Evolutionary conservation across 495 filamentous ascomycete genomes (phyloP).

Genomic region (Wilcoxina mikolae): DNA sequence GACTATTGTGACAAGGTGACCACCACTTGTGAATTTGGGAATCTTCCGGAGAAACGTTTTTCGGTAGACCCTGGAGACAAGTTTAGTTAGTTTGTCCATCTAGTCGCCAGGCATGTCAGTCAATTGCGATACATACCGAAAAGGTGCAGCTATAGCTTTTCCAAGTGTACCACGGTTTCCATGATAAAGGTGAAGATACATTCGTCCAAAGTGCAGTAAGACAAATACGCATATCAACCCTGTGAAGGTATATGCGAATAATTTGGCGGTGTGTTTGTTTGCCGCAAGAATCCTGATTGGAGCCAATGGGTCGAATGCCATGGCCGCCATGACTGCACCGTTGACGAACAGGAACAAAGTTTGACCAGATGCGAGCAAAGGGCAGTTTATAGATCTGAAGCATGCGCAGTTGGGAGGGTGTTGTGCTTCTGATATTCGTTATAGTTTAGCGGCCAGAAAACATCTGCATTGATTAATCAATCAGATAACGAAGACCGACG

Average conservation of each 20-base stretch:
- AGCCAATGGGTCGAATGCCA: no score
- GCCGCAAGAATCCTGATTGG: no score
- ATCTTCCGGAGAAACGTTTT: conserved; percentile 34
- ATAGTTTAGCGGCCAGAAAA: no score
- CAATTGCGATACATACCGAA: conserved; percentile 9
- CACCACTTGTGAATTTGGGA: conserved; percentile 39
- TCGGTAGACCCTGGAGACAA: conserved; percentile 10
- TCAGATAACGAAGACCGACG: no score
- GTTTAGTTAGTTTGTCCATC: not conserved
- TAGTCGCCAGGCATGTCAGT: not conserved
- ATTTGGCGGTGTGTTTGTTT: no score
- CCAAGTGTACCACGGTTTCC: conserved; percentile 9
- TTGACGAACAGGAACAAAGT: no score
- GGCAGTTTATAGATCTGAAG: no score
- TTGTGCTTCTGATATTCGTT: no score
- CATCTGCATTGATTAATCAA: no score
- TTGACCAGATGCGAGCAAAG: no score
- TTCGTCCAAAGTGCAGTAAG: conserved; percentile 12
- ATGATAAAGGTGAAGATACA: conserved; percentile 9
- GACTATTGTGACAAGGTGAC: conserved; percentile 36
- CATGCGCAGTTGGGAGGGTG: no score
- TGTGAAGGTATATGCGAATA: conserved; percentile 11
- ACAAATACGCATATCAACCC: conserved; percentile 17
- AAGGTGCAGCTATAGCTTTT: conserved; percentile 15
- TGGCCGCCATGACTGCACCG: no score